Evolutionary conservation across 345 rosid genomes (phyloP), one percentile per base, ranked within the genome.

Genomic region (Pseudoturritis turrita): DNA sequence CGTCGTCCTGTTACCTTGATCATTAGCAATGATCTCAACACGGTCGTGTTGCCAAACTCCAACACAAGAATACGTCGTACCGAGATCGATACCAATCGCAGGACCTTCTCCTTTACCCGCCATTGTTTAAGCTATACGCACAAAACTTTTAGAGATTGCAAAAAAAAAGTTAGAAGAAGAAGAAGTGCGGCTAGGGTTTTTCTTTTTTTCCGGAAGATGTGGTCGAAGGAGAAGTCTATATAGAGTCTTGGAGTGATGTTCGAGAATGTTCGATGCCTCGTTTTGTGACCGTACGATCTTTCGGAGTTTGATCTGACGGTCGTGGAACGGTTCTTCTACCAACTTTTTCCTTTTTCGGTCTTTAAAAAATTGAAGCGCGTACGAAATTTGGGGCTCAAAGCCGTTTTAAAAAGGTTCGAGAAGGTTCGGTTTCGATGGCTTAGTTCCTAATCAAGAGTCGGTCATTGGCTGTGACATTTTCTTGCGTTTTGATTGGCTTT

Each of bases 11-110:
- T 82, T 83, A 0, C 87, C 90, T 52, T 84, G 86, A 37, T 86
- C 89, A 67, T 83, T 85, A 59, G 89, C 86, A 22, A 85, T 83
- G 71, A 85, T 85, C 79, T 85, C 89, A 7, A 85, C 86, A 21
- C 87, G 80, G 37, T 85, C 89, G 33, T 83, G 86, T 49, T 85
- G 86, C 89, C 89, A 85, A 5, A 85, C 87, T 19, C 89, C 86
- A 1, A 85, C 86, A 51, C 87, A 85, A 0, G 87, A 83, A 61
- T 85, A 85, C 0, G 86, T 85, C 0, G 89, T 85, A 2, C 87
- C 87, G 18, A 85, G 83, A 80, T 85, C 89, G 62, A 85, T 85
- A 9, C 86, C 89, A 35, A 85, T 85, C 22, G 89, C 84, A 13
- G 89, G 87, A 6, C 87, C 87, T 62, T 85, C 87, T 49, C 87